Conservation (phyloP, 23 red algal genomes). For the Gracilaria domingensis region DNA sequence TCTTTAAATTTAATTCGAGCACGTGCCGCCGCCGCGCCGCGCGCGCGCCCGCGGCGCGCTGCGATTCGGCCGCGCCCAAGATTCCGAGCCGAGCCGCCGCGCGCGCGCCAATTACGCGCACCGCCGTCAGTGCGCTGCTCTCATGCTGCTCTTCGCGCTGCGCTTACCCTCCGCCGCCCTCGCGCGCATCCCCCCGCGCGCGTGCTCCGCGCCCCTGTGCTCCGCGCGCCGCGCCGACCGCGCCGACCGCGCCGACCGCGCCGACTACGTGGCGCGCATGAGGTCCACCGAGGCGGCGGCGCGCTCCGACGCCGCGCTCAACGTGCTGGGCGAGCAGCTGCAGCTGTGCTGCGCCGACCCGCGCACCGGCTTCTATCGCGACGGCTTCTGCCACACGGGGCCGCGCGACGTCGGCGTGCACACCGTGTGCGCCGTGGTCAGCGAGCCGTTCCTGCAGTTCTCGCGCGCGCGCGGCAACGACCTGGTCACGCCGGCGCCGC, state of each 20-base stretch:
- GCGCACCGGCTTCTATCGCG: conserved; percentile 78
- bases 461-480: conserved; percentile 73
- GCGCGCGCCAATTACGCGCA: too few relatives aligned
- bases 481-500: conserved; percentile 39
- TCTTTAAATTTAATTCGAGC: too few relatives aligned
- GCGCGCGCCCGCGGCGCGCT: too few relatives aligned
- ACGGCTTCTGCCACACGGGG: conserved; percentile 78
- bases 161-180: background rate
- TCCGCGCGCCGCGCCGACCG: background rate
- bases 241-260: background rate
- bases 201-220: background rate
- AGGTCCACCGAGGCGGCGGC: background rate
- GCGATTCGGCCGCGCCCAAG: too few relatives aligned
- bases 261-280: background rate
- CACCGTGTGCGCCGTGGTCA: conserved; percentile 84
- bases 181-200: background rate
- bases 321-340: conserved; percentile 72
- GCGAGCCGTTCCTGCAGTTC: conserved; percentile 61
- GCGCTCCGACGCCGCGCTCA: conserved; percentile 37
- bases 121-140: background rate
- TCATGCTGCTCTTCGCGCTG: background rate
- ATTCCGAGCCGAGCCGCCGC: too few relatives aligned
- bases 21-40: too few relatives aligned
- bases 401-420: conserved; percentile 59
- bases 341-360: conserved; percentile 62